A percentile compares a stretch with the other conserved stretches of the same genome.
phyloP scores from a whole-genome alignment of 208 protist species.

The Angomonas deanei region DNA sequence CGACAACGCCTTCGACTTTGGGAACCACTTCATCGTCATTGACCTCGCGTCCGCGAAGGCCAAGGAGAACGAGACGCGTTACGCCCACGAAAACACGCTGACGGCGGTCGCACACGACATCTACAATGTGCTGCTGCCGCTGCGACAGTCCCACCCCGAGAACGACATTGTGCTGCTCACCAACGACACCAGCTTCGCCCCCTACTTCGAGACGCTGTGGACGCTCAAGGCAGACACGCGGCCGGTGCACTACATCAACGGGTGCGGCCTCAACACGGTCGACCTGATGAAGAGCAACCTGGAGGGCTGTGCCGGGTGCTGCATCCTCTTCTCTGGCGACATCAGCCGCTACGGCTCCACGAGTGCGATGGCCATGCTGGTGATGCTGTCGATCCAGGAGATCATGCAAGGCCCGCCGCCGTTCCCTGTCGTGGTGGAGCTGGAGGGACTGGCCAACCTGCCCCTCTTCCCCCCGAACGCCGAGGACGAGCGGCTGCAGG shows the following conservation, averaged over 20 bases:
- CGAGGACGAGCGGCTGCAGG: constrained; percentile 42
- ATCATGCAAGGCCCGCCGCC: constrained; percentile 52
- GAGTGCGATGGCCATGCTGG: constrained; percentile 77
- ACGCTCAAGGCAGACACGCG: constrained; percentile 13
- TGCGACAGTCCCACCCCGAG: constrained; percentile 55
- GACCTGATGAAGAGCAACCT: constrained; percentile 73
- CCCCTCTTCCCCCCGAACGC: constrained; percentile 70
- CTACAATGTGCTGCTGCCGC: constrained; percentile 50
- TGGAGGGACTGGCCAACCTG: constrained; percentile 68
- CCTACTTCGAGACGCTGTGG: constrained; percentile 75
- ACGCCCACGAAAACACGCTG: constrained; percentile 49
- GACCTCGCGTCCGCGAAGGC: constrained; percentile 68
- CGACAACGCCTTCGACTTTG: constrained; percentile 58
- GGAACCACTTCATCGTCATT: constrained; percentile 75
- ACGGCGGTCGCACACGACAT: constrained; percentile 56
- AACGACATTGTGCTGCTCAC: constrained; percentile 75
- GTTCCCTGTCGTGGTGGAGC: constrained; percentile 74
- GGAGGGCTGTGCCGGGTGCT: constrained; percentile 54
- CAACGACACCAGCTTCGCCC: constrained; percentile 58
- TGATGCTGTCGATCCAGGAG: constrained; percentile 62
- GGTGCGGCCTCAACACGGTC: constrained; percentile 63
- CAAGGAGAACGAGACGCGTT: constrained; percentile 44
- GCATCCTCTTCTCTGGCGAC: constrained; percentile 72
- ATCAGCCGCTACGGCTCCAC: constrained; percentile 63
- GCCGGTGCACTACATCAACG: constrained; percentile 58